phyloP scores from a whole-genome alignment of 208 protist species.

The Trypanosoma avium region DNA sequence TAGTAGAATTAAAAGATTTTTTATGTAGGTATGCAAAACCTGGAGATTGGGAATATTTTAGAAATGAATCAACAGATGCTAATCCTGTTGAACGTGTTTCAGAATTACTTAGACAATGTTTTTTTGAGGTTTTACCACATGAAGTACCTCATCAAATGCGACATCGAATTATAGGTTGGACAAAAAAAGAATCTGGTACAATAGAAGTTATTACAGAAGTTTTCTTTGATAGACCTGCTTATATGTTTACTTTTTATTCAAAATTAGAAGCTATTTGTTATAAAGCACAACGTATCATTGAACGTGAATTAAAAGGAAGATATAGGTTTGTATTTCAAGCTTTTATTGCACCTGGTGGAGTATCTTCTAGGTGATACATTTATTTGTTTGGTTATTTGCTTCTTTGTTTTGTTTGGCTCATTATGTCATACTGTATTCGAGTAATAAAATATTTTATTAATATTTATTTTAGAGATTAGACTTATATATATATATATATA shows the following conservation, averaged over 20 bases:
- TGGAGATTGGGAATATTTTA: constrained; percentile 68
- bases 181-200: constrained; percentile 71
- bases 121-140: constrained; percentile 83
- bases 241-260: constrained; percentile 91
- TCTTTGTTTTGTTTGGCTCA: no score
- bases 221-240: constrained; percentile 86
- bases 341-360: constrained; percentile 77
- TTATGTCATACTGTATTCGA: no score
- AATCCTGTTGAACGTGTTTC: constrained; percentile 68
- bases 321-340: constrained; percentile 89
- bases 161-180: constrained; percentile 87
- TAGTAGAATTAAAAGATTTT: constrained; percentile 89
- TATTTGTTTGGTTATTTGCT: no score
- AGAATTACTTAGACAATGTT: constrained; percentile 81
- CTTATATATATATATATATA: neutral
- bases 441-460: no score
- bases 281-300: constrained; percentile 62
- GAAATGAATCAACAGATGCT: constrained; percentile 70
- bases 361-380: constrained; percentile 45
- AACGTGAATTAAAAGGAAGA: constrained; percentile 54
- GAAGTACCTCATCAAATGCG: constrained; percentile 85
- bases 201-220: constrained; percentile 90
- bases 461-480: no score
- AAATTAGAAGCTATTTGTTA: constrained; percentile 85
- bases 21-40: constrained; percentile 75